Conservation (phyloP, 2,329 filamentous ascomycete genomes). For the Thielaviopsis cerberus region DNA sequence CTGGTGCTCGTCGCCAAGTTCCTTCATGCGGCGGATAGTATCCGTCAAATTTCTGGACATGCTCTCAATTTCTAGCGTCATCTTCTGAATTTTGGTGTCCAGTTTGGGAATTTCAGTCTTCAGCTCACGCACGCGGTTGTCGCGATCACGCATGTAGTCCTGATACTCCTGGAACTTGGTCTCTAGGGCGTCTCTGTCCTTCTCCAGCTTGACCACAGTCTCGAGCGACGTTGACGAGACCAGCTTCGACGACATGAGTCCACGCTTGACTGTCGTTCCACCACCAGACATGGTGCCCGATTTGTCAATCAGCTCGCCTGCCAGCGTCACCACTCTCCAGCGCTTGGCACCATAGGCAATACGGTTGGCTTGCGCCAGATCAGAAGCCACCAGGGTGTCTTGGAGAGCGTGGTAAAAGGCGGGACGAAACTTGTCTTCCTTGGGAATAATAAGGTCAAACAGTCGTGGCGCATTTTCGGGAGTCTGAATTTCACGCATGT, state of each 20-base stretch:
- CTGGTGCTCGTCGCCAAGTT: conserved; percentile 64
- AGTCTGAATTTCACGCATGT: conserved; percentile 64
- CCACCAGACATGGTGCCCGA: conserved; percentile 98
- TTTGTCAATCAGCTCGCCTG: conserved; percentile 90
- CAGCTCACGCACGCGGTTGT: conserved; percentile 52
- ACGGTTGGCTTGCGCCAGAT: conserved; percentile 87
- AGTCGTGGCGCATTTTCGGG: conserved; percentile 82
- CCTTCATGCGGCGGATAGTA: conserved; percentile 66
- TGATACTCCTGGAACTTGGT: conserved; percentile 69
- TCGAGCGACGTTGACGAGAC: conserved; percentile 75
- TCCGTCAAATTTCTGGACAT: conserved; percentile 69
- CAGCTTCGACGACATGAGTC: conserved; percentile 91
- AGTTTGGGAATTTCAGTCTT: conserved; percentile 64
- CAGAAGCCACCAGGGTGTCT: conserved; percentile 81
- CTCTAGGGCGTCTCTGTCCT: conserved; percentile 71
- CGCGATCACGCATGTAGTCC: conserved; percentile 63
- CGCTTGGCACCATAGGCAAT: conserved; percentile 86
- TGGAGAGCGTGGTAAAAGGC: conserved; percentile 93
- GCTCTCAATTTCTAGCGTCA: conserved; percentile 73
- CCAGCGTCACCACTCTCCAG: conserved; percentile 91
- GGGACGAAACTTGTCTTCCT: conserved; percentile 68
- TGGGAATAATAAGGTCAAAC: conserved; percentile 80
- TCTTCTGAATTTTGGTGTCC: conserved; percentile 82
- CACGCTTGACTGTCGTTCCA: conserved; percentile 74
- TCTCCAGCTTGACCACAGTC: conserved; percentile 71